A percentile compares a stretch with the other conserved stretches of the same genome.
Conservation (phyloP, 164 flowering plant species). For the Tinospora cordifolia region DNA sequence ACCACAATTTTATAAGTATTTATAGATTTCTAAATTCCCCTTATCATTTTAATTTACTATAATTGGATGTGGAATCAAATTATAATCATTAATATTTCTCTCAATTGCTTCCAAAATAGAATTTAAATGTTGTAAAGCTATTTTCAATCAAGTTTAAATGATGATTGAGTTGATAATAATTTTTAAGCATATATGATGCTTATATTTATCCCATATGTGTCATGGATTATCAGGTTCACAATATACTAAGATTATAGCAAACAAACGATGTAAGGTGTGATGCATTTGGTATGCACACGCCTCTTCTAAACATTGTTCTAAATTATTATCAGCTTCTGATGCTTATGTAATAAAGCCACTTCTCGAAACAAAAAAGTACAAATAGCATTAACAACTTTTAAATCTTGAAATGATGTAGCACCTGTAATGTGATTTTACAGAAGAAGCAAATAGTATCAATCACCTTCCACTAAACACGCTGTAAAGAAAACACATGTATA, state of each 20-base stretch:
- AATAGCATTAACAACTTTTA: neutral
- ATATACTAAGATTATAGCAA: neutral
- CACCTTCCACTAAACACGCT: slow-evolving; percentile 1
- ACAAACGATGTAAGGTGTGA: neutral
- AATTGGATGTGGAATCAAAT: neutral
- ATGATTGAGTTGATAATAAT: too few relatives aligned
- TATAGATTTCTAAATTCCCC: neutral
- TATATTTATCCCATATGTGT: too few relatives aligned
- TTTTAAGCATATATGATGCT: too few relatives aligned
- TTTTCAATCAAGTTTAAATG: neutral
- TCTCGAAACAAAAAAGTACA: neutral
- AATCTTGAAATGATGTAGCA: neutral
- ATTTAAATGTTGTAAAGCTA: neutral
- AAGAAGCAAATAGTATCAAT: neutral
- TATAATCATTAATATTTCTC: neutral
- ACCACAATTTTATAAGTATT: neutral
- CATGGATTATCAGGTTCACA: too few relatives aligned
- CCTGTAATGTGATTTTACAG: neutral
- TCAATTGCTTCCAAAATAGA: neutral
- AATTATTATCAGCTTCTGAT: neutral
- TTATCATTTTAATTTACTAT: neutral
- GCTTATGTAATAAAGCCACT: neutral
- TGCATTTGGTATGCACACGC: neutral
- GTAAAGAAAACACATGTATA: too few relatives aligned
- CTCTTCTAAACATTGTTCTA: neutral